Conservation (phyloP, 2,329 filamentous ascomycete genomes). For the Pseudocercospora musae region DNA sequence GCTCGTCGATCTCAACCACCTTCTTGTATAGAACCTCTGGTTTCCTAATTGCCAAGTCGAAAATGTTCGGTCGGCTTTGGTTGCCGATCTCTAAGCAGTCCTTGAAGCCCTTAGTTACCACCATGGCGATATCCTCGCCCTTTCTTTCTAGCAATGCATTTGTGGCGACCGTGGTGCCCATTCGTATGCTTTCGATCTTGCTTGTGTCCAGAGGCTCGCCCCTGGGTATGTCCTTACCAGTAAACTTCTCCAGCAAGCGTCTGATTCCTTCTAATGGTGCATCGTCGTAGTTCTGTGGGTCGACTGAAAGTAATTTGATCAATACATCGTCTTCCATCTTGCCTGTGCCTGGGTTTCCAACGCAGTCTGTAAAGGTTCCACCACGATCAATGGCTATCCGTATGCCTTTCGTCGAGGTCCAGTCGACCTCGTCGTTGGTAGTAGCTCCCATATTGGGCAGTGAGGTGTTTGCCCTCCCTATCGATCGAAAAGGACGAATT, state of each 20-base stretch:
- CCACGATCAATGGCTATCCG: constrained; percentile 76
- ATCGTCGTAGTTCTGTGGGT: constrained; percentile 86
- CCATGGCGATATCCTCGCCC: constrained; percentile 80
- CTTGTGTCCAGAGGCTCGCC: constrained; percentile 77
- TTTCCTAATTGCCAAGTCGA: constrained; percentile 82
- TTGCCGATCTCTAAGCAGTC: constrained; percentile 89
- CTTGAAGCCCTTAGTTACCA: constrained; percentile 83
- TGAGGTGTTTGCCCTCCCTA: no score
- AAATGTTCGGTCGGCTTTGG: constrained; percentile 84
- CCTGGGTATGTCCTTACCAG: constrained; percentile 70
- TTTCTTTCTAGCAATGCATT: constrained; percentile 89
- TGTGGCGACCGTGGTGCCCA: constrained; percentile 93
- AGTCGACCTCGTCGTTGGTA: constrained; percentile 9
- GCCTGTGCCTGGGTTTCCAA: constrained; percentile 71
- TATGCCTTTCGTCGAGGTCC: constrained; percentile 52
- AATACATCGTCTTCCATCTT: constrained; percentile 70
- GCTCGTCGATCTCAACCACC: constrained; percentile 86
- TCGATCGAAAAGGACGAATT: not conserved
- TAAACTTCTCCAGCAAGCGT: constrained; percentile 76
- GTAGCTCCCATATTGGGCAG: constrained; percentile 14
- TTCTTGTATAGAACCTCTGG: constrained; percentile 82
- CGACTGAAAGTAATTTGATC: constrained; percentile 85
- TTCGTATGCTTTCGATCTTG: constrained; percentile 83
- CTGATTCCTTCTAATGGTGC: constrained; percentile 89
- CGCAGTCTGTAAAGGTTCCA: constrained; percentile 89